phyloP scores from a whole-genome alignment of 768 basidiomycete genomes.

The Tricholoma furcatifolium region DNA sequence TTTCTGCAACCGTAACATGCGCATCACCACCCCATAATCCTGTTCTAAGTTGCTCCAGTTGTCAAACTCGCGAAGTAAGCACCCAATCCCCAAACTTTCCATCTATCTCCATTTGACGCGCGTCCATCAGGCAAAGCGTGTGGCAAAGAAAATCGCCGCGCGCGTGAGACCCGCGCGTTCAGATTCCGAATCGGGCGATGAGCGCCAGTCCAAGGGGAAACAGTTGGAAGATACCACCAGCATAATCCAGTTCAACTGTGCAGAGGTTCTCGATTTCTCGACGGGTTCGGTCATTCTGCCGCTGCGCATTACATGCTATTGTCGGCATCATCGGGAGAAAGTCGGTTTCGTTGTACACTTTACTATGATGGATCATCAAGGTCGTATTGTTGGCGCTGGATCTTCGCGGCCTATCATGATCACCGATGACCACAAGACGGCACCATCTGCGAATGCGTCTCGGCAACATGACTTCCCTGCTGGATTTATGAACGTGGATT shows the following conservation, averaged over 20 bases:
- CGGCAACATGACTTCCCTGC: slow-evolving; percentile 30
- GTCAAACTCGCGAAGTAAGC: slow-evolving; percentile 80
- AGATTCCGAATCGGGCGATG: slow-evolving; percentile 69
- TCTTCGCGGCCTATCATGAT: slow-evolving; percentile 93
- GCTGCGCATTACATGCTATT: slow-evolving; percentile 96
- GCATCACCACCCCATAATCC: slow-evolving; percentile 75
- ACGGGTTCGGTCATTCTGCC: slow-evolving; percentile 88
- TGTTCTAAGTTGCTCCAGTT: slow-evolving; percentile 84
- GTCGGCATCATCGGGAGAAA: slow-evolving; percentile 97
- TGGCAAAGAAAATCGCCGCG: slow-evolving; percentile 84
- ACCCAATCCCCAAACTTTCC: slow-evolving; percentile 1
- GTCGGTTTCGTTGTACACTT: slow-evolving; percentile 91
- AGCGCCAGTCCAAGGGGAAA: slow-evolving; percentile 45
- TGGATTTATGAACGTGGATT: slow-evolving; percentile 35
- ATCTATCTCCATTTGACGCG: slow-evolving; percentile 4
- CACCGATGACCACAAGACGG: slow-evolving; percentile 98
- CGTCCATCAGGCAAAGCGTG: slow-evolving; percentile 70
- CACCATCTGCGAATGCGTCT: slow-evolving; percentile 27
- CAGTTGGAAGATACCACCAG: slow-evolving; percentile 69
- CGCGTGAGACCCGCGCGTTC: slow-evolving; percentile 77
- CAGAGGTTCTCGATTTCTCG: slow-evolving; percentile 85
- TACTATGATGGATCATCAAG: slow-evolving; percentile 76
- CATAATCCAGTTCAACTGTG: slow-evolving; percentile 95
- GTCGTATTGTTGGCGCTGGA: slow-evolving; percentile 79
- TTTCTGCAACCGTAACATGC: slow-evolving; percentile 75